A percentile compares a stretch with the other conserved stretches of the same genome.
Evolutionary conservation across 805 yeast genomes (phyloP).

Genomic region (Saturnispora bothae): DNA sequence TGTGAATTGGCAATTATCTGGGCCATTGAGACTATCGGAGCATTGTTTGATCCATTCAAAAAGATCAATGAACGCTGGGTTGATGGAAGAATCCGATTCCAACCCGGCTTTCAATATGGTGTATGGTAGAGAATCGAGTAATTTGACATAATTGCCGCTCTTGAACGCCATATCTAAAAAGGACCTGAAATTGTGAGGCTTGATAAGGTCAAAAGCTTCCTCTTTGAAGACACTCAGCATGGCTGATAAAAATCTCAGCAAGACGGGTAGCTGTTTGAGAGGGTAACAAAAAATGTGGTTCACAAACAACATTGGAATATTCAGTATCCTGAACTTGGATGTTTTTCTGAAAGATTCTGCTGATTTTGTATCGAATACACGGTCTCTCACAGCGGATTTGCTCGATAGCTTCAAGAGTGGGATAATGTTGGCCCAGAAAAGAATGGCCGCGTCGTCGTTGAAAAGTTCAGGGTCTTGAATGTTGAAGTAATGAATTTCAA

Average conservation of each 20-base stretch:
- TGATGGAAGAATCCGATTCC: slow-evolving; percentile 11
- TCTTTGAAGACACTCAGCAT: slow-evolving; percentile 33
- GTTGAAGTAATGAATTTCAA: slow-evolving; percentile 36
- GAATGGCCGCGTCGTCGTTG: slow-evolving; percentile 29
- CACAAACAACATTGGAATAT: slow-evolving; percentile 32
- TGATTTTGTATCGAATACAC: slow-evolving; percentile 21
- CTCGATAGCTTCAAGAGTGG: slow-evolving; percentile 30
- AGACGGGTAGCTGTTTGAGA: slow-evolving; percentile 40
- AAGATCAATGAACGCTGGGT: slow-evolving; percentile 31
- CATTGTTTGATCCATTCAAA: slow-evolving; percentile 47
- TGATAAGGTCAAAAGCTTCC: slow-evolving; percentile 44
- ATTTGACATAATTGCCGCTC: slow-evolving; percentile 37
- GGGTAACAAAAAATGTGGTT: slow-evolving; percentile 43
- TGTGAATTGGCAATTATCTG: slow-evolving; percentile 44
- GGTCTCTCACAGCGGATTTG: slow-evolving; percentile 25
- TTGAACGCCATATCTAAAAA: slow-evolving; percentile 50
- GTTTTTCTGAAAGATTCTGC: slow-evolving; percentile 15
- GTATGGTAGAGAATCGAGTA: slow-evolving; percentile 21
- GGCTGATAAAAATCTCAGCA: slow-evolving; percentile 41
- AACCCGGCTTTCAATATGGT: slow-evolving; percentile 1
- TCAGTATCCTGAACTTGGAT: slow-evolving; percentile 25
- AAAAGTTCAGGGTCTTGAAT: slow-evolving; percentile 45
- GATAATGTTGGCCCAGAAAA: slow-evolving; percentile 38
- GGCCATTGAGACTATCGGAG: slow-evolving; percentile 28
- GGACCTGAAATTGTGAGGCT: slow-evolving; percentile 44